Base-by-base conservation (phyloP, 176 grass and related monocot species). In the Eleusine coracana region DNA sequence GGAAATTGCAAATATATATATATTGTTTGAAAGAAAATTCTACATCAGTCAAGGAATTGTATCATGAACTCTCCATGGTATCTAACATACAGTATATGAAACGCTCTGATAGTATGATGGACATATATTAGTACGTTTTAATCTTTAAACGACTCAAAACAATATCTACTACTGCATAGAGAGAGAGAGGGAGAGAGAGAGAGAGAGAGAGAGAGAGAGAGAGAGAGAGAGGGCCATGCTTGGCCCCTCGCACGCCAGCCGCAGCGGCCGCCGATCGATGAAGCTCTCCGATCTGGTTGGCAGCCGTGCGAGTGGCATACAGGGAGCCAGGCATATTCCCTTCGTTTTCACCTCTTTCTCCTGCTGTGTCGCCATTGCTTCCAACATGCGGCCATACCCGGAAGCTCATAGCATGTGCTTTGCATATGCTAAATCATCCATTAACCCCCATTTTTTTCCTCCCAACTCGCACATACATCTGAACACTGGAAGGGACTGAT, bases 311-410 rank as follows among this genome's bases (percentile, higher is more conserved):
- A 84, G 81, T 87, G 89, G 89, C 89, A 91, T 91, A 91, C 89
- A 91, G 85, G 89, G 89, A 91, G 89, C 89, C 89, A 91, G 89
- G 89, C 89, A 91, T 87, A 84, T 71, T 74, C 81, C 76, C 56
- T 77, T 68, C 39, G 52, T 68, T 74, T 74, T 80, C 81, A 89
- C 82, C 87, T 84, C 75, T 61, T 68, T 34, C 27, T 55, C 46
- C 49, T 61, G 25, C 49, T 1, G 13, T 61, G 13, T 60, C 23
- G 13, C 75, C 40, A 58, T 29, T 49, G 70, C 44, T 71, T 49
- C 70, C 45, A 51, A 6, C 29, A 77, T 13, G 68, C 52, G 27
- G 51, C 25, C 45, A 58, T 7, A 0, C 54, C 60, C 40, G 20
- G 21, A 39, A 61, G 36, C 21, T 27, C 80, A n/a, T 40, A 38